A percentile compares a stretch with the other conserved stretches of the same genome.
These are phyloP conservation scores for Astrocystis sublimbata DNA, from an alignment of 495 filamentous ascomycete species.

Conservation along the genomic window DNA sequence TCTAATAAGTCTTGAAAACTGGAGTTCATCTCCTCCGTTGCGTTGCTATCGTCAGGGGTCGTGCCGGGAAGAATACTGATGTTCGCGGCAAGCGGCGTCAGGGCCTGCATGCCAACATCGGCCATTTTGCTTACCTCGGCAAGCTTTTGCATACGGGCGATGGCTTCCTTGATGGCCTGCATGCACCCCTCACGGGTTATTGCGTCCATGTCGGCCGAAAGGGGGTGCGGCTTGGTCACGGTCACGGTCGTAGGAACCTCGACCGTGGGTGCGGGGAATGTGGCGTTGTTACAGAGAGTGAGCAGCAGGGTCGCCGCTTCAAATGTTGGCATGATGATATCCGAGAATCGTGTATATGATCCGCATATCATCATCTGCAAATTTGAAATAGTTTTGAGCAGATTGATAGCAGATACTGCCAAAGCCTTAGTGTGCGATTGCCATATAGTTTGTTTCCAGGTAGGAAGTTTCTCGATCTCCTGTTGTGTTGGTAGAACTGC, in stretches of 20 bases:
- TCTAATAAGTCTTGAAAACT: no score
- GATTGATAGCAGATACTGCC: constrained; percentile 17
- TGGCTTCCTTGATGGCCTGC: background rate
- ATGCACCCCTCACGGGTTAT: background rate
- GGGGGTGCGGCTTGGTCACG: background rate
- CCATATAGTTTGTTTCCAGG: constrained; percentile 25
- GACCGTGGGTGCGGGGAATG: background rate
- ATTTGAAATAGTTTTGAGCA: constrained; percentile 18
- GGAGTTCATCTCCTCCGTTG: no score
- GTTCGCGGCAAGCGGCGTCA: no score
- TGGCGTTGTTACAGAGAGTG: background rate
- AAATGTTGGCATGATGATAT: constrained; percentile 28
- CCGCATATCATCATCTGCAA: constrained; percentile 25
- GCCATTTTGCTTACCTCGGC: constrained; percentile 12
- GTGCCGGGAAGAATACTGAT: no score
- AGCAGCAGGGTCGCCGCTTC: constrained; percentile 22
- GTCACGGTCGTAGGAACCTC: background rate
- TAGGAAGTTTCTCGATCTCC: constrained; percentile 13
- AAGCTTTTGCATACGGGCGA: background rate
- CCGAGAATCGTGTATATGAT: constrained; percentile 22
- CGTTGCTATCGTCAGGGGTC: no score
- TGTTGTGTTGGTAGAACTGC: constrained; percentile 16
- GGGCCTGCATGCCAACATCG: background rate
- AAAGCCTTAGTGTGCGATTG: constrained; percentile 23
- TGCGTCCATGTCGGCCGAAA: background rate